Evolutionary conservation across 371 early-diverging fungal genomes (phyloP).

Genomic region (Rhizopus delemar): DNA sequence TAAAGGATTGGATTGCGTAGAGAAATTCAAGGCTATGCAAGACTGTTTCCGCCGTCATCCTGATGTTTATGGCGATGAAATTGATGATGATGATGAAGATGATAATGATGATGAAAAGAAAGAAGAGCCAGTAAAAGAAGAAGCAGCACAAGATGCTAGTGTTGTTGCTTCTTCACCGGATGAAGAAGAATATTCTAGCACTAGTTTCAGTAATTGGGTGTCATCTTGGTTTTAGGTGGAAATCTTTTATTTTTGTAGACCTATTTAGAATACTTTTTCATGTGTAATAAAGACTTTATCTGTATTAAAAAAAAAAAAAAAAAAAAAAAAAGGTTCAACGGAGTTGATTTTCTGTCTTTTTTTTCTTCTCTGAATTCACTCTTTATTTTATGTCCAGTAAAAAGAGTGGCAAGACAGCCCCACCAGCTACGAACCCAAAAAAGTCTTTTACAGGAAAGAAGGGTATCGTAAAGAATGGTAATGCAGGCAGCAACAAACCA

Average conservation of each 20-base stretch:
- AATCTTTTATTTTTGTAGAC: not conserved
- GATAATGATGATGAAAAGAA: constrained; percentile 26
- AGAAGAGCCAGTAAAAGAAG: not conserved
- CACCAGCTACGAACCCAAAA: constrained; percentile 1
- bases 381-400: constrained; percentile 33
- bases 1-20: constrained; percentile 87
- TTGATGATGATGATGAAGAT: constrained; percentile 59
- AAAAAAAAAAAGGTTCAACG: not conserved
- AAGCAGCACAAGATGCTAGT: constrained; percentile 1
- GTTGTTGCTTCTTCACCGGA: not conserved
- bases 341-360: not conserved
- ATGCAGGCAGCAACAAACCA: constrained; percentile 27
- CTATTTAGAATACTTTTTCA: not conserved
- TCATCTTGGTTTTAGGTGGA: constrained; percentile 7
- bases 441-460: constrained; percentile 11
- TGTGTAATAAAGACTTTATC: not conserved
- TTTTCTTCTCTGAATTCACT: not conserved
- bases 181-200: constrained; percentile 1
- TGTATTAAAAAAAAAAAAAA: constrained; percentile 4
- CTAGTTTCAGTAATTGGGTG: not conserved
- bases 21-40: constrained; percentile 83
- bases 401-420: constrained; percentile 21
- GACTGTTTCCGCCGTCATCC: constrained; percentile 81
- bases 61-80: constrained; percentile 73
- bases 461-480: constrained; percentile 45